Evolutionary conservation across 192 early-diverging fungal species (phyloP).

Genomic region (Glomus cerebriforme): DNA sequence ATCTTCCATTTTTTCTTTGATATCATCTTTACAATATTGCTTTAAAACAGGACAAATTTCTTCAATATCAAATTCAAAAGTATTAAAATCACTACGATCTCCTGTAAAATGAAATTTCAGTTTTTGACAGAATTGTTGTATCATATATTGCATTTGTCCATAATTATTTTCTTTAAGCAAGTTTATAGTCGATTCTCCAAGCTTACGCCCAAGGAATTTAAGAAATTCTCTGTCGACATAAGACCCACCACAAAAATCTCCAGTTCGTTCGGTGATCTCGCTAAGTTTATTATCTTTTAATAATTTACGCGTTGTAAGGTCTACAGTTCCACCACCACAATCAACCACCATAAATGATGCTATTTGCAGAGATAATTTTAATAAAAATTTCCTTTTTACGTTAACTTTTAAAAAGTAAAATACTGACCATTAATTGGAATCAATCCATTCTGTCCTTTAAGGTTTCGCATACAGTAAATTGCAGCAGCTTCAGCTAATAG

Average conservation of each 20-base stretch:
- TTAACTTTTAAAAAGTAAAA: not conserved
- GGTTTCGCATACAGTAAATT: not conserved
- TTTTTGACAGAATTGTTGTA: constrained; percentile 10
- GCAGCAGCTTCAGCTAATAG: constrained; percentile 5
- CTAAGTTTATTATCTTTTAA: constrained; percentile 34
- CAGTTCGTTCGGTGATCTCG: constrained; percentile 45
- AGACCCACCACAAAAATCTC: constrained; percentile 43
- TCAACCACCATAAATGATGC: constrained; percentile 61
- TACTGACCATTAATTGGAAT: not conserved
- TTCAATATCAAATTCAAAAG: constrained; percentile 17
- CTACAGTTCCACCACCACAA: constrained; percentile 62
- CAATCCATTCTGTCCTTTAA: not conserved
- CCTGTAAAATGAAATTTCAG: constrained; percentile 11
- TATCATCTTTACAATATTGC: not conserved
- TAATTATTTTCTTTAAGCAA: constrained; percentile 30
- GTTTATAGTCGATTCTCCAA: constrained; percentile 34
- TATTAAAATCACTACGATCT: not conserved
- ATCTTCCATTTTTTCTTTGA: constrained; percentile 43
- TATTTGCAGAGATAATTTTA: constrained; percentile 21
- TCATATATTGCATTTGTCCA: constrained; percentile 18
- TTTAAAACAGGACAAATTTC: constrained; percentile 16
- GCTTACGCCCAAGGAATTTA: constrained; percentile 43
- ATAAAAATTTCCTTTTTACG: not conserved
- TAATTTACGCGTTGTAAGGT: constrained; percentile 42
- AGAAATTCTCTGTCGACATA: constrained; percentile 48